Conservation (phyloP, 768 basidiomycete genomes). For the Steccherinum ochraceum region DNA sequence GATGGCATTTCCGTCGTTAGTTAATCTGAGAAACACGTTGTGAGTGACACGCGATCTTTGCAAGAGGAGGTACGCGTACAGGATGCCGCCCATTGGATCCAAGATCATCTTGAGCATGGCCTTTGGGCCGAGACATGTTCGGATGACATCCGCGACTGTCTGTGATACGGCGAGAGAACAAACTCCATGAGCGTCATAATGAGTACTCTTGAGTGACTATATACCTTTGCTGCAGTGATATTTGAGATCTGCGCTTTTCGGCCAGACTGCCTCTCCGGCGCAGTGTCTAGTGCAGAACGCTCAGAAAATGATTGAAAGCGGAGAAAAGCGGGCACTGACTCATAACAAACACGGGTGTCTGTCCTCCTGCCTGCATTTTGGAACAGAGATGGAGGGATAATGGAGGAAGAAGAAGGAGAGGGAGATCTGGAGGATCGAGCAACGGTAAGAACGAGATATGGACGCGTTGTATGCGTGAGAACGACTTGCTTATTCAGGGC, state of each 20-base stretch:
- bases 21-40: constrained; percentile 48
- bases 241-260: constrained; percentile 96
- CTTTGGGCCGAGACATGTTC: constrained; percentile 95
- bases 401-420: not conserved
- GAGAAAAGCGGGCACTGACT: constrained; percentile 51
- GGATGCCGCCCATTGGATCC: constrained; percentile 98
- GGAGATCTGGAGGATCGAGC: not conserved
- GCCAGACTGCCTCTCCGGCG: constrained; percentile 89
- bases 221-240: constrained; percentile 93
- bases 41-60: not conserved
- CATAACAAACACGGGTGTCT: constrained; percentile 82
- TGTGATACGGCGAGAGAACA: constrained; percentile 22
- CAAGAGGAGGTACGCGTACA: constrained; percentile 45
- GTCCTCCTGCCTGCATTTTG: constrained; percentile 40
- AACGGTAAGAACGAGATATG: not conserved
- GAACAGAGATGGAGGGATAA: not conserved
- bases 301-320: constrained; percentile 1
- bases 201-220: constrained; percentile 12
- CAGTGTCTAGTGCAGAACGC: constrained; percentile 59
- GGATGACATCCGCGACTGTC: constrained; percentile 97
- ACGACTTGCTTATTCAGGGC: not conserved
- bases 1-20: constrained; percentile 99
- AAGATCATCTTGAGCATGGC: constrained; percentile 99
- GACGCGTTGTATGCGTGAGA: not conserved
- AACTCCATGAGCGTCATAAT: constrained; percentile 3